These are phyloP conservation scores for Xylaria longipes DNA, from an alignment of 495 filamentous ascomycete species.

Conservation along the genomic window DNA sequence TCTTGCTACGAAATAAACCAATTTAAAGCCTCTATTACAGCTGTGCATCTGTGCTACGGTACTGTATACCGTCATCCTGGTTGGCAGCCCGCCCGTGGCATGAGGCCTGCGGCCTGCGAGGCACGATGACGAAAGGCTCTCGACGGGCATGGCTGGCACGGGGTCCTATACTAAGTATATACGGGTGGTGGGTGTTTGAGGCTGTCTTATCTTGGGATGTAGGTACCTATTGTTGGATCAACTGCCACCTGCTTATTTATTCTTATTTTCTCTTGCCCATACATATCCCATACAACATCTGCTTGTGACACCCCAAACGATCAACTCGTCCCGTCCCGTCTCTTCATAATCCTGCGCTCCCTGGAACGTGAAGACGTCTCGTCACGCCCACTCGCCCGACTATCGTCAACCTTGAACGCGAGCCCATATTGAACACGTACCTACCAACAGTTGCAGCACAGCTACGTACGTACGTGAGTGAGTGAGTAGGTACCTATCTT, in stretches of 20 bases:
- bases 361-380: not conserved
- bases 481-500: constrained; percentile 1
- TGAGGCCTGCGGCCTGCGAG: constrained; percentile 1
- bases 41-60: constrained; percentile 6
- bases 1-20: constrained; percentile 38
- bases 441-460: not conserved
- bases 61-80: constrained; percentile 10
- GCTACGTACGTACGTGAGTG: not conserved
- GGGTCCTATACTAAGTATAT: not conserved
- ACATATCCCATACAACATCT: not conserved
- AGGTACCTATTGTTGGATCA: constrained; percentile 9
- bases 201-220: constrained; percentile 23
- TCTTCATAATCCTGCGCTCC: not conserved
- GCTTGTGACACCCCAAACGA: constrained; percentile 1
- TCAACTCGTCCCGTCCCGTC: not conserved
- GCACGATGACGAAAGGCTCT: constrained; percentile 21
- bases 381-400: not conserved
- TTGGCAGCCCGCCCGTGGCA: not conserved
- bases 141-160: not conserved
- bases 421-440: not conserved
- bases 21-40: constrained; percentile 40
- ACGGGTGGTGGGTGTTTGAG: constrained; percentile 13
- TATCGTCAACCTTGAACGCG: not conserved
- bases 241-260: not conserved
- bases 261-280: not conserved